Conservation (phyloP, 2,329 filamentous ascomycete genomes). For the Cercospora sojina region DNA sequence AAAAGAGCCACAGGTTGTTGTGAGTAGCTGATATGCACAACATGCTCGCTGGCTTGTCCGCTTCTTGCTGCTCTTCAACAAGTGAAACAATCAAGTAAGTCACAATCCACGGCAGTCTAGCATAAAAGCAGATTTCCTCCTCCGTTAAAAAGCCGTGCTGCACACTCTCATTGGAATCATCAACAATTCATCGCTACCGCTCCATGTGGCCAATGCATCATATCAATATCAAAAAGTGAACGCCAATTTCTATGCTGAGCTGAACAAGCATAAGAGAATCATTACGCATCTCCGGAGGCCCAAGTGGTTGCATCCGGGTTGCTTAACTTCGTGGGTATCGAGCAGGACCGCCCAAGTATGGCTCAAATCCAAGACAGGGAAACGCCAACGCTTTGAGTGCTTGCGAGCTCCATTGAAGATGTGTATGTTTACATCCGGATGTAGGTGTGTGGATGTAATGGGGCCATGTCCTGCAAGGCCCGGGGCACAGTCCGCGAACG, state of each 20-base stretch:
- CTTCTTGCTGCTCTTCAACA: not conserved
- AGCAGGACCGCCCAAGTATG: not conserved
- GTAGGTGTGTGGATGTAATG: not conserved
- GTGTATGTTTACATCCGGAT: not conserved
- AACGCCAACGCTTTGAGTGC: not conserved
- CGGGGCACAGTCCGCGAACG: not conserved
- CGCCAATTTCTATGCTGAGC: slow-evolving; percentile 11
- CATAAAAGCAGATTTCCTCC: not conserved
- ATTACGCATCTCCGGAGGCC: not conserved
- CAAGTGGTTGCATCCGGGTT: not conserved
- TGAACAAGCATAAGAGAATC: slow-evolving; percentile 4
- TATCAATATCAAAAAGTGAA: slow-evolving; percentile 3
- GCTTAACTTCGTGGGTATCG: slow-evolving; percentile 8
- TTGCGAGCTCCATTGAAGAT: not conserved
- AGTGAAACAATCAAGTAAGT: not conserved
- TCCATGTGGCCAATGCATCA: not conserved
- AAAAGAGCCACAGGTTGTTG: not conserved
- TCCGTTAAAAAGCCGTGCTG: not conserved
- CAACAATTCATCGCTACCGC: slow-evolving; percentile 9
- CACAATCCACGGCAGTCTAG: not conserved
- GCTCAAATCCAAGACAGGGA: not conserved
- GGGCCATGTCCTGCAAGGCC: not conserved
- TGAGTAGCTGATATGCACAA: not conserved
- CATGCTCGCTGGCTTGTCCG: not conserved
- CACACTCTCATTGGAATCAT: slow-evolving; percentile 14